Evolutionary conservation across 495 filamentous ascomycete species (phyloP).

Genomic region (Aspergillus nidulans): DNA sequence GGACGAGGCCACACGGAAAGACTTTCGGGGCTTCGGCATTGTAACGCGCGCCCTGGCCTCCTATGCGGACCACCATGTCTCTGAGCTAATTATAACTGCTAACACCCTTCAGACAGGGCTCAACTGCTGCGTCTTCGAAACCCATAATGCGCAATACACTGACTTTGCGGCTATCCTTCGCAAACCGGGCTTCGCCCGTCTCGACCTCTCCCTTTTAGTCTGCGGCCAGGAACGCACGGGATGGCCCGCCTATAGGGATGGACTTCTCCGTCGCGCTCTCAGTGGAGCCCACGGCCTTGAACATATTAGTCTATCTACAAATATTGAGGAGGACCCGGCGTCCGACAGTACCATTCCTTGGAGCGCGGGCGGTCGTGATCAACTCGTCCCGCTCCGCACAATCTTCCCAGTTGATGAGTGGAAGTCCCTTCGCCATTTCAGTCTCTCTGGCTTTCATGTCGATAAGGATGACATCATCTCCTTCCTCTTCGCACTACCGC

Average conservation of each 20-base stretch:
- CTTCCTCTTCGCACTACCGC: constrained; percentile 14
- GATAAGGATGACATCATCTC: constrained; percentile 15
- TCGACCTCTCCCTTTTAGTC: constrained; percentile 12
- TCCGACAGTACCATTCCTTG: background rate
- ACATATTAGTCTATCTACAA: constrained; percentile 12
- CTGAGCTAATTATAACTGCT: constrained; percentile 18
- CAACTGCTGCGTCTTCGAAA: constrained; percentile 17
- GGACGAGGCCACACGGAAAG: background rate
- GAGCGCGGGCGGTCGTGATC: background rate
- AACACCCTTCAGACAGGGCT: constrained; percentile 18
- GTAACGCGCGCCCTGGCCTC: constrained; percentile 13
- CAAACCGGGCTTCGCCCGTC: constrained; percentile 18
- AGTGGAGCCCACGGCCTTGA: constrained; percentile 10
- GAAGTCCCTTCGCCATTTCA: constrained; percentile 23
- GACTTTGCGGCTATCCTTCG: constrained; percentile 15
- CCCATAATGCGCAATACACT: constrained; percentile 19
- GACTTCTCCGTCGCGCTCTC: constrained; percentile 13
- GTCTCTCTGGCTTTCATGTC: constrained; percentile 21
- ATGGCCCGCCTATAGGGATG: constrained; percentile 12
- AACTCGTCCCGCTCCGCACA: constrained; percentile 12
- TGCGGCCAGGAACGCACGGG: background rate
- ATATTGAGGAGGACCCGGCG: background rate
- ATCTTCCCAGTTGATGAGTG: constrained; percentile 22
- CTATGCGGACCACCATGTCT: constrained; percentile 6
- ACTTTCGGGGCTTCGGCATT: constrained; percentile 20